Conservation (phyloP, 371 early-diverging fungal species). For the Mucor indicus region DNA sequence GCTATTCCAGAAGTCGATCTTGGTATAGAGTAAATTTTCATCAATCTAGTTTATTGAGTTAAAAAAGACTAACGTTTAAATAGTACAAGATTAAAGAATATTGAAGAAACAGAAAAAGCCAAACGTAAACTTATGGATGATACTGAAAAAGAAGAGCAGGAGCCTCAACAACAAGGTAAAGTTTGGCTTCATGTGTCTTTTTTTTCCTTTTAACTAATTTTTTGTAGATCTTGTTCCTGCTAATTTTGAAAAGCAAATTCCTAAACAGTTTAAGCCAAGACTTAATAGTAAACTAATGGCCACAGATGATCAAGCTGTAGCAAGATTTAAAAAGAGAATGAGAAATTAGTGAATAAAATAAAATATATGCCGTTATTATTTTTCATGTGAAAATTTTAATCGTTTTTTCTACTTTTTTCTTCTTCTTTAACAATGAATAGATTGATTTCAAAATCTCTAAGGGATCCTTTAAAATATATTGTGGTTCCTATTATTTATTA, state of each 20-base stretch:
- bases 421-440: background rate
- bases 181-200: too few relatives aligned
- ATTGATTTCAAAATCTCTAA: background rate
- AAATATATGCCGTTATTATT: too few relatives aligned
- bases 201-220: too few relatives aligned
- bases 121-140: constrained; percentile 60
- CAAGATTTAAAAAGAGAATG: constrained; percentile 81
- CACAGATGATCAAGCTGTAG: constrained; percentile 77
- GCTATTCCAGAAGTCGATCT: constrained; percentile 93
- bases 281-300: constrained; percentile 58
- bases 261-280: constrained; percentile 27
- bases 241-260: constrained; percentile 37
- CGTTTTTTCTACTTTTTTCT: background rate
- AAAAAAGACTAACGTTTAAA: too few relatives aligned
- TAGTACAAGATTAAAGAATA: constrained; percentile 74
- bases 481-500: constrained; percentile 28
- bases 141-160: constrained; percentile 13
- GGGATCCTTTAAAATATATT: constrained; percentile 26
- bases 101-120: constrained; percentile 83
- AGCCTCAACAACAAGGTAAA: constrained; percentile 10
- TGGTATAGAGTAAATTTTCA: constrained; percentile 68
- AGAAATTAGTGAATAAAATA: constrained; percentile 24
- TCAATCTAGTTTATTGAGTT: background rate
- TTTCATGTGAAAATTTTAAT: too few relatives aligned
- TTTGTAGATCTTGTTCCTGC: constrained; percentile 24